Base-by-base conservation (phyloP, 2,329 filamentous ascomycete species). In the Tolypocladium pustulatum region DNA sequence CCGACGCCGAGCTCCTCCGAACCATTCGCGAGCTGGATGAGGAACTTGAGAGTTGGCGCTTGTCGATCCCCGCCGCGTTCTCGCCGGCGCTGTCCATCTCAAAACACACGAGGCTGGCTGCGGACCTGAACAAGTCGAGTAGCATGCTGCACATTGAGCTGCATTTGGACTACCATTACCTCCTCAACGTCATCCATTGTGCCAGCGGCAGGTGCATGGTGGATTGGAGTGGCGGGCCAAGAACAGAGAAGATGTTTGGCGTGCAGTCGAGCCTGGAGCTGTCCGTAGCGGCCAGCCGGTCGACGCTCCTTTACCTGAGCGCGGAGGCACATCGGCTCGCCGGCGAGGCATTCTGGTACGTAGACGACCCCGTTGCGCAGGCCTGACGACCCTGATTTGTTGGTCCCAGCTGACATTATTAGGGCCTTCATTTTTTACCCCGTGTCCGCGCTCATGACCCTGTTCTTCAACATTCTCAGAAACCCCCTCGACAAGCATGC, bases 401-500 rank as follows among this genome's bases (percentile, higher is more conserved):
- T 20, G 46, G 13, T 30, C 15, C 1, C 1, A 25, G 15, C 57
- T 58, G 15, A 58, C 20, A 0, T 0, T 20, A 57, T 2, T 15
- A 83, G 81, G 80, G 68, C 76, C n/a, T 66, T 83, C 4, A 71
- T 82, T 2, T 84, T 82, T 63, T 84, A 84, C 58, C 81, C 81
- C 1, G 76, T 81, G 58, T 77, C 79, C 0, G 81, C 81, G 1
- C 69, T 82, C 17, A 70, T 83, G 57, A 75, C 74, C 1, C 71
- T 85, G 0, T 85, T 84, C 63, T 81, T 78, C 69, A 81, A 79
- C 60, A 75, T 84, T 36, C 68, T 85, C 0, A 69, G 74, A 27
- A 72, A 79, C 36, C 81, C 82, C 0, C 68, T 75, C 0, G 69
- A 78, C 32, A 68, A 73, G 0, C 68, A 75, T 32, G 74, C 78